These are phyloP conservation scores for Clarireedia sp. DNA, from an alignment of 2,329 filamentous ascomycete species.

Conservation along the genomic window DNA sequence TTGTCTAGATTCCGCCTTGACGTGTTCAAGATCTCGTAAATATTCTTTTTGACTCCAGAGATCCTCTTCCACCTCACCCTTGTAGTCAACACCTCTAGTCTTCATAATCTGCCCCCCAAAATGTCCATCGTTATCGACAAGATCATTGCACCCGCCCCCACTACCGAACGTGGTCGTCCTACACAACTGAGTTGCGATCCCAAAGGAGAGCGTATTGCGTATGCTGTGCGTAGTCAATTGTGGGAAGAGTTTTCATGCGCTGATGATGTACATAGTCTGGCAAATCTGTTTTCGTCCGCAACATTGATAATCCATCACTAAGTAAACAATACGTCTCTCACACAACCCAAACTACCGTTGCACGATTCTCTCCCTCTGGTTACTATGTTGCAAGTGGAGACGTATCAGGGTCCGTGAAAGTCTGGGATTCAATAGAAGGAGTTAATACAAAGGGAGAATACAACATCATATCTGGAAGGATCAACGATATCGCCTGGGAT, in stretches of 20 bases:
- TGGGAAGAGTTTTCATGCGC: background rate
- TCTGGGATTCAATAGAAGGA: conserved; percentile 89
- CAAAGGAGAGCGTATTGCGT: conserved; percentile 87
- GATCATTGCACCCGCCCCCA: conserved; percentile 80
- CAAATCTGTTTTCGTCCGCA: conserved; percentile 93
- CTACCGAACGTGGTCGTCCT: conserved; percentile 75
- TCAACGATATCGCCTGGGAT: conserved; percentile 97
- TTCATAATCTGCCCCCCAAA: background rate
- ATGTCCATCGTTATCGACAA: conserved; percentile 50
- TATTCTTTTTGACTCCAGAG: background rate
- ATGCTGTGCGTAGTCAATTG: conserved; percentile 57
- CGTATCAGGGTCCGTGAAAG: conserved; percentile 70
- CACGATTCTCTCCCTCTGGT: conserved; percentile 86
- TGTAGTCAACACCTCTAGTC: background rate
- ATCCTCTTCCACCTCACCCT: background rate
- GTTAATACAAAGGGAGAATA: conserved; percentile 85
- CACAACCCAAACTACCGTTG: conserved; percentile 81
- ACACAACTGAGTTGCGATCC: conserved; percentile 82
- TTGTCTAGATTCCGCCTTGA: background rate
- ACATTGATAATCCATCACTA: conserved; percentile 79
- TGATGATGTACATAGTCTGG: conserved; percentile 54
- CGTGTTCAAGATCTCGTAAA: background rate
- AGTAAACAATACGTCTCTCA: conserved; percentile 90
- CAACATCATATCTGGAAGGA: conserved; percentile 83
- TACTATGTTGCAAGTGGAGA: conserved; percentile 95